These are phyloP conservation scores for Sporothrix humicola DNA, from an alignment of 2,329 filamentous ascomycete genomes.

Conservation along the genomic window DNA sequence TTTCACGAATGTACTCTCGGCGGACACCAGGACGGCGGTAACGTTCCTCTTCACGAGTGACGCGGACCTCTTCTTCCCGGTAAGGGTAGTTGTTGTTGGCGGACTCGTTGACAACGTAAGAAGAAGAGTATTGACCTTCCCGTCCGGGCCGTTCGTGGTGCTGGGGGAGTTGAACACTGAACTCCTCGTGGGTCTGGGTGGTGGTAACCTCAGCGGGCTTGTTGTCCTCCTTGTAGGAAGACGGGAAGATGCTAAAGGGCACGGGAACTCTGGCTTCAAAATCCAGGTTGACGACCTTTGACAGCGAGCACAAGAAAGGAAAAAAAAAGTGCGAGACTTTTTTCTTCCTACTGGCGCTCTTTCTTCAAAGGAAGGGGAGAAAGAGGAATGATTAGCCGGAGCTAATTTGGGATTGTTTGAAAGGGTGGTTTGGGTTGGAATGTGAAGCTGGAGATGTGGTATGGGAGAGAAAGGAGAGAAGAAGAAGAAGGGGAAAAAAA, in stretches of 20 bases:
- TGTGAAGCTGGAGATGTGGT: constrained; percentile 41
- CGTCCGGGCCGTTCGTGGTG: constrained; percentile 83
- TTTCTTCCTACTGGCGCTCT: constrained; percentile 47
- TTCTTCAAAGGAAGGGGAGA: constrained; percentile 64
- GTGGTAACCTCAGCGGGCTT: constrained; percentile 38
- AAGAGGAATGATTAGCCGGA: constrained; percentile 40
- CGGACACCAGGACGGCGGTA: constrained; percentile 73
- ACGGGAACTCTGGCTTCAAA: constrained; percentile 99
- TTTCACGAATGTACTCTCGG: constrained; percentile 60
- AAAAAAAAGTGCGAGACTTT: constrained; percentile 59
- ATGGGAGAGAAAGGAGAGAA: constrained; percentile 34
- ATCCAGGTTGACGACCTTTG: constrained; percentile 96
- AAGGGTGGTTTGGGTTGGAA: constrained; percentile 38
- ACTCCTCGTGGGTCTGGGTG: constrained; percentile 80
- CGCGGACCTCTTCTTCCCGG: constrained; percentile 82
- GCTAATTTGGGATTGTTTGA: constrained; percentile 22
- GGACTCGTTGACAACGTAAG: constrained; percentile 51
- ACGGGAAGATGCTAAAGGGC: constrained; percentile 99
- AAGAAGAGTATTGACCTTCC: constrained; percentile 94
- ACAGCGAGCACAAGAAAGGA: constrained; percentile 57
- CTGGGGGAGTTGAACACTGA: constrained; percentile 75
- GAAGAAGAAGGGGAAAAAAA: constrained; percentile 31
- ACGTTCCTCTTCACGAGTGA: constrained; percentile 78
- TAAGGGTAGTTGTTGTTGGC: constrained; percentile 48
- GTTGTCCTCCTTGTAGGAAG: constrained; percentile 47